These are phyloP conservation scores for Trypethelium eluteriae DNA, from an alignment of 495 filamentous ascomycete species.

Conservation along the genomic window DNA sequence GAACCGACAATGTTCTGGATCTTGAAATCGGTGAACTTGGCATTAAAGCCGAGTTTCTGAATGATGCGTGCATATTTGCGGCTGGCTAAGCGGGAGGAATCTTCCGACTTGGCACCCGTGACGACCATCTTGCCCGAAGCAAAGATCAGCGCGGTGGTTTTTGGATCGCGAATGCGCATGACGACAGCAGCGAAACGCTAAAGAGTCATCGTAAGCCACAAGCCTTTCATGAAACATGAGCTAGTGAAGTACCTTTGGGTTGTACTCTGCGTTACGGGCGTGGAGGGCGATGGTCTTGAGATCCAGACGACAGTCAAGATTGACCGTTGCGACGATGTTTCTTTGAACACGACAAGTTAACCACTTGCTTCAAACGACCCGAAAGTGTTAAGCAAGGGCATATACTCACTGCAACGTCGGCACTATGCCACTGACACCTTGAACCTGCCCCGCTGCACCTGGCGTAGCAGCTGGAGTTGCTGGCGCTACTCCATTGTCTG, in stretches of 20 bases:
- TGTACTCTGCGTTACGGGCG: constrained; percentile 97
- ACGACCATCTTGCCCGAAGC: constrained; percentile 99
- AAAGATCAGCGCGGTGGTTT: constrained; percentile 97
- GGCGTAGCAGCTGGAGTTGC: constrained; percentile 94
- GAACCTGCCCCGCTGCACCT: constrained; percentile 49
- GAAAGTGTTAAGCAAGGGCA: constrained; percentile 17
- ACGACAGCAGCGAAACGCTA: constrained; percentile 99
- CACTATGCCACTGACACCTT: constrained; percentile 81
- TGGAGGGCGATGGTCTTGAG: constrained; percentile 98
- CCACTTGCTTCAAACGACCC: constrained; percentile 31
- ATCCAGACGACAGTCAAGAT: constrained; percentile 94
- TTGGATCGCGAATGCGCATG: constrained; percentile 99
- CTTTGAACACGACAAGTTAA: constrained; percentile 59
- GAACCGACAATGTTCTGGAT: constrained; percentile 99
- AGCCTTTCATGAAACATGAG: constrained; percentile 6
- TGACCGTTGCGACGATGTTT: constrained; percentile 99
- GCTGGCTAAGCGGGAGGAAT: constrained; percentile 92
- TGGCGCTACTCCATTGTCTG: constrained; percentile 82
- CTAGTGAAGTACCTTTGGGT: constrained; percentile 68
- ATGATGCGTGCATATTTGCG: constrained; percentile 99
- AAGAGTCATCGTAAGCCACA: not conserved
- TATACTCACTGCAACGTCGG: constrained; percentile 97
- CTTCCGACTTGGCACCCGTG: constrained; percentile 96
- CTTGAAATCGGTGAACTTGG: constrained; percentile 99
- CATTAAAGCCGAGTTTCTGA: constrained; percentile 98